Percentiles rank a stretch among this genome's conserved stretches.
These are phyloP conservation scores for Amorphotheca resinae DNA, from an alignment of 495 filamentous ascomycete genomes.

Conservation along the genomic window DNA sequence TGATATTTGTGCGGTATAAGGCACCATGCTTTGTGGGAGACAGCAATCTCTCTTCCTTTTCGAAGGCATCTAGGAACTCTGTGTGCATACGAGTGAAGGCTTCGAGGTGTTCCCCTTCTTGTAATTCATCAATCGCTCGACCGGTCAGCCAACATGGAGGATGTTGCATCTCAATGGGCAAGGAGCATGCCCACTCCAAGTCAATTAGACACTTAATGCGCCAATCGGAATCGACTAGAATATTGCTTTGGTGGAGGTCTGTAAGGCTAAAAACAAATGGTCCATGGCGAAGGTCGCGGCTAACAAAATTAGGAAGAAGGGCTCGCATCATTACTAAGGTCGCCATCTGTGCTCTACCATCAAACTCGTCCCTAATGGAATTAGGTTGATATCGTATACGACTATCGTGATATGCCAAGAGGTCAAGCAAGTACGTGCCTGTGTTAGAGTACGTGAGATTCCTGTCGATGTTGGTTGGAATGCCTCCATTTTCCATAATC, in stretches of 20 bases:
- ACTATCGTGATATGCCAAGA: conserved; percentile 22
- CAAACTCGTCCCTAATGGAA: conserved; percentile 20
- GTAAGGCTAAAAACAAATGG: conserved; percentile 21
- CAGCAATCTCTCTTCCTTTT: conserved; percentile 7
- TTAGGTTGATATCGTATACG: conserved; percentile 25
- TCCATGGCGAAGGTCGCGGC: conserved; percentile 7
- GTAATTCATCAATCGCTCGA: conserved; percentile 18
- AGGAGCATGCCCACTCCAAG: conserved; percentile 28
- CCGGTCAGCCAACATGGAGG: conserved; percentile 26
- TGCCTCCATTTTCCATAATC: conserved; percentile 24
- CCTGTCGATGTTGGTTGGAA: conserved; percentile 23
- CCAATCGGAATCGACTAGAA: conserved; percentile 22
- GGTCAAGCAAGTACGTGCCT: conserved; percentile 23
- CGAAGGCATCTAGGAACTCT: conserved; percentile 10
- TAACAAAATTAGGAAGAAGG: conserved; percentile 4
- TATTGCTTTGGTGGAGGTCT: conserved; percentile 23
- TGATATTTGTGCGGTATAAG: conserved; percentile 3
- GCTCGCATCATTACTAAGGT: conserved; percentile 3
- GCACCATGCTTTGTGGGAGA: not conserved
- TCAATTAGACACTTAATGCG: conserved; percentile 24
- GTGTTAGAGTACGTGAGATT: conserved; percentile 20
- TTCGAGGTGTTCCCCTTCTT: not conserved
- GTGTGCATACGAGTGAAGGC: not conserved
- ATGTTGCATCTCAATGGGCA: conserved; percentile 23
- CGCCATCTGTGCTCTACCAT: conserved; percentile 16